Conservation (phyloP, 441 rosid species). For the Mallotus japonicus region DNA sequence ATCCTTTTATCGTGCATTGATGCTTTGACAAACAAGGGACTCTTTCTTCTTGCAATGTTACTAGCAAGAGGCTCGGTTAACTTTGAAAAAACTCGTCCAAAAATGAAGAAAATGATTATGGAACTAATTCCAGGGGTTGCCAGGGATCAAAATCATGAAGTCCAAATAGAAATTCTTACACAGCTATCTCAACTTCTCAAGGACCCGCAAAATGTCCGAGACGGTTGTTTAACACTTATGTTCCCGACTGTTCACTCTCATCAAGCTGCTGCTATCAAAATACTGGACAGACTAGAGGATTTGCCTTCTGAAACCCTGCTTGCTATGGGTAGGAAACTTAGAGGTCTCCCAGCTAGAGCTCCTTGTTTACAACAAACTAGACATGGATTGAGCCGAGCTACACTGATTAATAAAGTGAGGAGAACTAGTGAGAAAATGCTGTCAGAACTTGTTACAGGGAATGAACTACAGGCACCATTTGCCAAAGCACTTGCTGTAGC, state of each 20-base stretch:
- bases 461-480: slow-evolving; percentile 51
- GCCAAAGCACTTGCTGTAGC: slow-evolving; percentile 73
- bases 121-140: slow-evolving; percentile 34
- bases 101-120: slow-evolving; percentile 56
- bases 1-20: slow-evolving; percentile 43
- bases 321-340: slow-evolving; percentile 74
- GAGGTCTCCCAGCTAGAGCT: slow-evolving; percentile 34
- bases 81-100: slow-evolving; percentile 53
- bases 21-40: slow-evolving; percentile 62
- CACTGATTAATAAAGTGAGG: slow-evolving; percentile 45
- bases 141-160: slow-evolving; percentile 25
- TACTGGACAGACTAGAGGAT: slow-evolving; percentile 52
- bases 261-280: slow-evolving; percentile 38
- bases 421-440: slow-evolving; percentile 51
- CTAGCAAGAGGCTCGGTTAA: slow-evolving; percentile 43
- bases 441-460: slow-evolving; percentile 41
- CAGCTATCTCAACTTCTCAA: slow-evolving; percentile 49
- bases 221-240: slow-evolving; percentile 27
- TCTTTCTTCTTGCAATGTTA: slow-evolving; percentile 48
- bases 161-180: slow-evolving; percentile 28
- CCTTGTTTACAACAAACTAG: slow-evolving; percentile 38
- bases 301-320: slow-evolving; percentile 50
- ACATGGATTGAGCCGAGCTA: slow-evolving; percentile 36
- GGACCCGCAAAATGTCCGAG: slow-evolving; percentile 50
- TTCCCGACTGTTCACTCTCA: slow-evolving; percentile 37